A percentile compares a stretch with the other conserved stretches of the same genome.
These are phyloP conservation scores for Hyaloscypha hepaticicola DNA, from an alignment of 495 filamentous ascomycete species.

Conservation along the genomic window DNA sequence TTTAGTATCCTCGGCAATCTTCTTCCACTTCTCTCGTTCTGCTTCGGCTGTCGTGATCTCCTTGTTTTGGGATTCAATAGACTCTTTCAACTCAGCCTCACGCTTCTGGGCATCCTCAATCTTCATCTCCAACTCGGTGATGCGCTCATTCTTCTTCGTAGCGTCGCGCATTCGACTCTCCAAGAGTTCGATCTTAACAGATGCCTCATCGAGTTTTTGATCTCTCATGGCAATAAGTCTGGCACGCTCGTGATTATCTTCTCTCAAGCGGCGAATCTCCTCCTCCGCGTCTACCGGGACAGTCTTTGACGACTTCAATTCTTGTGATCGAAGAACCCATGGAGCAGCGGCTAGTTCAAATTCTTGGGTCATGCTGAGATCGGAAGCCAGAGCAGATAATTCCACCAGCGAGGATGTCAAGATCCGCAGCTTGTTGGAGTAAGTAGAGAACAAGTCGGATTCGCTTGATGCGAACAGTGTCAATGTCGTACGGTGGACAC, in stretches of 20 bases:
- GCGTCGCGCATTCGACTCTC: conserved; percentile 78
- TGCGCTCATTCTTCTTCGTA: conserved; percentile 62
- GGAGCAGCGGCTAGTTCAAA: conserved; percentile 76
- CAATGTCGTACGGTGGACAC: conserved; percentile 57
- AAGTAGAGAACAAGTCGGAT: conserved; percentile 64
- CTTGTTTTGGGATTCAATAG: conserved; percentile 60
- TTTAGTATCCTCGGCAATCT: conserved; percentile 65
- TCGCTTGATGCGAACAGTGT: conserved; percentile 49
- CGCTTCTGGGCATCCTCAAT: conserved; percentile 54
- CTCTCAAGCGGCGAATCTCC: conserved; percentile 70
- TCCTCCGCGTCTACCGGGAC: conserved; percentile 79
- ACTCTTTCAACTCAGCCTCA: conserved; percentile 46
- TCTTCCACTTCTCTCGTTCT: conserved; percentile 70
- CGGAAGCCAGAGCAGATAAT: conserved; percentile 67
- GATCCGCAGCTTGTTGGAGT: conserved; percentile 62
- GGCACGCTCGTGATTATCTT: conserved; percentile 65
- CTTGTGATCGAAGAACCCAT: conserved; percentile 79
- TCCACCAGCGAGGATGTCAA: conserved; percentile 67
- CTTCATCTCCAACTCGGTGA: conserved; percentile 62
- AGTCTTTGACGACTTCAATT: conserved; percentile 74
- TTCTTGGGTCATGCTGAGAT: conserved; percentile 78
- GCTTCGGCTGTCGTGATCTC: conserved; percentile 54
- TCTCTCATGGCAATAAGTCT: conserved; percentile 65
- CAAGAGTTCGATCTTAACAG: conserved; percentile 89
- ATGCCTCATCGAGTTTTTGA: conserved; percentile 66